Conservation (phyloP, 768 basidiomycete genomes). For the Neoboletus magnificus region DNA sequence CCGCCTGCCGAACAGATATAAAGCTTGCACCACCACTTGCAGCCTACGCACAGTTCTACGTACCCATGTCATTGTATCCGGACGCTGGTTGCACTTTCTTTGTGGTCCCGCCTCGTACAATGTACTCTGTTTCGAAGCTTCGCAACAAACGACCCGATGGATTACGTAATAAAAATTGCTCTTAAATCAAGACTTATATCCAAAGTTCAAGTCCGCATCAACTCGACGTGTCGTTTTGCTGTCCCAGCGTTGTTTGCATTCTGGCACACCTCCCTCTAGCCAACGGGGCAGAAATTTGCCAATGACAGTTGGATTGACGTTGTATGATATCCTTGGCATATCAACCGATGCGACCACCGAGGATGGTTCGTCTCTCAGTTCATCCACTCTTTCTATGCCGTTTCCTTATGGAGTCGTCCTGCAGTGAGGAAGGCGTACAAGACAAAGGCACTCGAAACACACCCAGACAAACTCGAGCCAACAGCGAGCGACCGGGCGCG, state of each 20-base stretch:
- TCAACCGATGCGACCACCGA: constrained; percentile 43
- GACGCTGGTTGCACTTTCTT: not conserved
- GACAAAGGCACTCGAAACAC: constrained; percentile 64
- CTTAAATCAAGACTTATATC: too few species aligned
- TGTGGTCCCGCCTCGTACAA: not conserved
- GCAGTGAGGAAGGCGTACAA: constrained; percentile 64
- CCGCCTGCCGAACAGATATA: not conserved
- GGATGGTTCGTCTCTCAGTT: constrained; percentile 40
- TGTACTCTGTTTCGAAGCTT: not conserved
- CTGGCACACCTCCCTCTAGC: not conserved
- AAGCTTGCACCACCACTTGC: not conserved
- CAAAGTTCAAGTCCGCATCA: not conserved
- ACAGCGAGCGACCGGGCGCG: constrained; percentile 49
- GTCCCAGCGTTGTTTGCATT: not conserved
- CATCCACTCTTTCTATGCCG: not conserved
- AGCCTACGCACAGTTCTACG: not conserved
- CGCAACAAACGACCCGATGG: not conserved
- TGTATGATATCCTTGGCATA: constrained; percentile 47
- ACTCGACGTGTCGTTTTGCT: not conserved
- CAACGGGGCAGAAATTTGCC: constrained; percentile 1
- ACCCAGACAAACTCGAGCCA: constrained; percentile 68
- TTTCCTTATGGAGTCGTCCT: not conserved
- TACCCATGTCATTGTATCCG: not conserved
- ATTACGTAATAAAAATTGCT: not conserved
- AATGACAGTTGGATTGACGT: constrained; percentile 34